Conservation (phyloP, 352 stramenopile species). For the Pythium brassicae region DNA sequence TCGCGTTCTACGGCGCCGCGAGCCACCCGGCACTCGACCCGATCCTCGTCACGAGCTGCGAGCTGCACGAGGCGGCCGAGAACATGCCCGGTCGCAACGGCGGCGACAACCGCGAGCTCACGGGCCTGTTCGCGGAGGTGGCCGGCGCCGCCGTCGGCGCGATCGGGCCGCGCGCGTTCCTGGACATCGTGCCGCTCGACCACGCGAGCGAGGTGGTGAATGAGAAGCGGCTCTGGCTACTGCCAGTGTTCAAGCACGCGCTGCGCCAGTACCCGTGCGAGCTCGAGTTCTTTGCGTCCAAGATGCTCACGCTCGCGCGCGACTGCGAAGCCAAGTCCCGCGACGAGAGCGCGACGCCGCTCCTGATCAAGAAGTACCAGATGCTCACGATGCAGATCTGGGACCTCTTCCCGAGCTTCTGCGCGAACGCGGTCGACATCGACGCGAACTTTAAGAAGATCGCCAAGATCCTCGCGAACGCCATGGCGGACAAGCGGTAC, state of each 20-base stretch:
- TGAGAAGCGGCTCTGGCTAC: slow-evolving; percentile 73
- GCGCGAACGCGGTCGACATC: slow-evolving; percentile 64
- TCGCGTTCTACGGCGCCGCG: slow-evolving; percentile 60
- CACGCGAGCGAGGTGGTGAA: slow-evolving; percentile 68
- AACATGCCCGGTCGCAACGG: slow-evolving; percentile 51
- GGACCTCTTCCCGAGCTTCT: slow-evolving; percentile 79
- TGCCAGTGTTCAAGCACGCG: slow-evolving; percentile 74
- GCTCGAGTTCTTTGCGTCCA: slow-evolving; percentile 71
- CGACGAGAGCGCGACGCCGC: slow-evolving; percentile 56
- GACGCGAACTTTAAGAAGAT: slow-evolving; percentile 82
- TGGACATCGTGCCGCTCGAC: slow-evolving; percentile 71
- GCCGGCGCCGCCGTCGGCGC: slow-evolving; percentile 56
- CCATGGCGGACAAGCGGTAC: slow-evolving; percentile 85
- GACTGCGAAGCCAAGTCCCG: slow-evolving; percentile 65
- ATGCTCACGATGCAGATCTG: slow-evolving; percentile 79
- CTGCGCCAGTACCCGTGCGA: slow-evolving; percentile 49
- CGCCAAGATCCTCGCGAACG: slow-evolving; percentile 81
- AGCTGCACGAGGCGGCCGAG: slow-evolving; percentile 75
- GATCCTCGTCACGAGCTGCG: slow-evolving; percentile 67
- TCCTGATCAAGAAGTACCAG: slow-evolving; percentile 72
- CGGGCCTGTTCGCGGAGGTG: slow-evolving; percentile 61
- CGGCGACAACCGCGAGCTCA: slow-evolving; percentile 30
- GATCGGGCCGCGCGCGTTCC: slow-evolving; percentile 61
- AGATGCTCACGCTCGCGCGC: slow-evolving; percentile 65
- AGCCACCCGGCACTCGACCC: slow-evolving; percentile 57